phyloP scores from a whole-genome alignment of 2,329 filamentous ascomycete genomes.

The Exophiala sp. region DNA sequence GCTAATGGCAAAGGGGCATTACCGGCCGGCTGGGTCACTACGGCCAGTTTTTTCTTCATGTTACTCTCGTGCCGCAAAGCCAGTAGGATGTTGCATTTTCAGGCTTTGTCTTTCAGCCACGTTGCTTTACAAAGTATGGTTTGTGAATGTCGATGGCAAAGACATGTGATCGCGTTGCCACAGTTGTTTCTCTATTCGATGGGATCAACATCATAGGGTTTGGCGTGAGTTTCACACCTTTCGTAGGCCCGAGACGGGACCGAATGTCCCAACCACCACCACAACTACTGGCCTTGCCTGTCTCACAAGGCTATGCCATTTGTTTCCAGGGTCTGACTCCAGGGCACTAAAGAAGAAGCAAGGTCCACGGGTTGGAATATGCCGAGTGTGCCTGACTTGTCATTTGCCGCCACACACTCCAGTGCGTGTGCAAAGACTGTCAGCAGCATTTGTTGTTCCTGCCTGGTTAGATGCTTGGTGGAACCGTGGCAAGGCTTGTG shows the following conservation, averaged over 20 bases:
- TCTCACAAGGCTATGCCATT: not conserved
- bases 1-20: not conserved
- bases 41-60: not conserved
- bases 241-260: conserved; percentile 4
- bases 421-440: no score
- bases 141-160: no score
- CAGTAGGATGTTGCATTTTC: no score
- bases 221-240: not conserved
- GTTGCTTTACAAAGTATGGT: no score
- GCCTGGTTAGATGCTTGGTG: no score
- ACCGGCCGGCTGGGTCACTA: not conserved
- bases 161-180: no score
- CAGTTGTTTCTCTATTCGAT: no score
- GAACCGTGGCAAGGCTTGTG: no score
- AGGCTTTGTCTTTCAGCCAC: not conserved
- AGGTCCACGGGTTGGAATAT: not conserved
- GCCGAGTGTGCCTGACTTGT: no score
- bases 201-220: not conserved
- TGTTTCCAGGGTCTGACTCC: not conserved
- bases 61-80: no score
- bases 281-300: not conserved
- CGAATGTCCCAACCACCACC: not conserved
- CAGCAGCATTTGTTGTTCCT: no score
- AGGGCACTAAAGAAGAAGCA: not conserved
- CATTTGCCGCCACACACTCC: no score